Evolutionary conservation across 2,329 filamentous ascomycete genomes (phyloP).

Genomic region (Colletotrichum plurivorum): DNA sequence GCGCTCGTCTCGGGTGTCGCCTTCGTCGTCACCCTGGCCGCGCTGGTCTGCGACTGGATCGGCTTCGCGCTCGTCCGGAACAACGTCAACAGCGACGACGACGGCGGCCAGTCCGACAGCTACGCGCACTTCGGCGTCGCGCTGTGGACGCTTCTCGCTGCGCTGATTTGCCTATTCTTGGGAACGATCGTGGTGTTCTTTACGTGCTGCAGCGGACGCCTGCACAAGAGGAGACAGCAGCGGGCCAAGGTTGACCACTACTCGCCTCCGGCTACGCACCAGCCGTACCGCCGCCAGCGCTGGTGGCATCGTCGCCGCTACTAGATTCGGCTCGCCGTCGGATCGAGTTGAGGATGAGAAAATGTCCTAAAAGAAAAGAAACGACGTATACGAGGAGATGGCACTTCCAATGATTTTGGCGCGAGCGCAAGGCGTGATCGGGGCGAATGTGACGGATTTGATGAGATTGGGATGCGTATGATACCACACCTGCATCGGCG

Average conservation of each 20-base stretch:
- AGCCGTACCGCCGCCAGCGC: constrained; percentile 34
- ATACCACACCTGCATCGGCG: constrained; percentile 35
- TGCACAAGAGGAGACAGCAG: constrained; percentile 52
- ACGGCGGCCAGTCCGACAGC: constrained; percentile 50
- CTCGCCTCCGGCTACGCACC: constrained; percentile 40
- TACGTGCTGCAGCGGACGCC: constrained; percentile 70
- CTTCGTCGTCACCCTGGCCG: constrained; percentile 63
- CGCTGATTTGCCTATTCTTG: constrained; percentile 68
- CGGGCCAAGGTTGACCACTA: constrained; percentile 47
- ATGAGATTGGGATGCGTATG: constrained; percentile 15
- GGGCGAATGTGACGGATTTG: constrained; percentile 1
- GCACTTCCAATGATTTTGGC: neutral
- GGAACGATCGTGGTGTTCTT: constrained; percentile 72
- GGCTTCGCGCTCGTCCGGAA: constrained; percentile 67
- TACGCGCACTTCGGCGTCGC: constrained; percentile 70
- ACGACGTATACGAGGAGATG: constrained; percentile 1
- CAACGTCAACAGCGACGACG: constrained; percentile 63
- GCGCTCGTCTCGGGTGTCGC: constrained; percentile 63
- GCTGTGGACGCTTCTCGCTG: constrained; percentile 72
- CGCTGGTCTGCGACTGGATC: constrained; percentile 70
- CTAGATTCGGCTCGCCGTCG: constrained; percentile 4
- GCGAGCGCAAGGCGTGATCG: constrained; percentile 5
- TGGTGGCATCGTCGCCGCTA: constrained; percentile 41
- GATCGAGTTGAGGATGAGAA: neutral
- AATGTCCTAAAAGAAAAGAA: neutral